These are phyloP conservation scores for Asclepias syriaca DNA, from an alignment of 257 asterid genomes.

Conservation along the genomic window DNA sequence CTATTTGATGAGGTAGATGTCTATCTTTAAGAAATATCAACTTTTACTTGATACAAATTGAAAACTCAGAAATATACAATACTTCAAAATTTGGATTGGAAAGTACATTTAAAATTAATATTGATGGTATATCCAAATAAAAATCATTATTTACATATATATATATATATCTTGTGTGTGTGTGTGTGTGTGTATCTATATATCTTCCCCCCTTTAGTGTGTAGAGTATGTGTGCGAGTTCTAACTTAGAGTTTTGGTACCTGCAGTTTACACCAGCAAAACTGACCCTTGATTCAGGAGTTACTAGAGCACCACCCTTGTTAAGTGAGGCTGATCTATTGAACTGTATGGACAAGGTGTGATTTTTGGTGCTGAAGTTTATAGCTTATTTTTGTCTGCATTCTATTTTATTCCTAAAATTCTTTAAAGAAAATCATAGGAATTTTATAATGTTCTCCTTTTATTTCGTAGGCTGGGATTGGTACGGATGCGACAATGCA, in stretches of 20 bases:
- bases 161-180: no score
- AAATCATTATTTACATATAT: no score
- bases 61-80: background rate
- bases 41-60: background rate
- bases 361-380: constrained; percentile 8
- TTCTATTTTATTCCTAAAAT: background rate
- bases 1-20: background rate
- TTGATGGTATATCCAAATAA: no score
- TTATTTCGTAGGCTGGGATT: constrained; percentile 62
- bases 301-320: constrained; percentile 94
- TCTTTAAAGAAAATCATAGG: background rate
- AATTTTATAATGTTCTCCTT: background rate
- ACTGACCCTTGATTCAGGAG: constrained; percentile 91
- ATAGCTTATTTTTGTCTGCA: constrained; percentile 9
- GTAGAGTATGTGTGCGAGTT: background rate
- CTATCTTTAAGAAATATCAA: background rate
- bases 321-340: constrained; percentile 95
- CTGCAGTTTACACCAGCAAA: constrained; percentile 81
- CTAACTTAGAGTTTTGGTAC: constrained; percentile 3
- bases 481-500: constrained; percentile 99
- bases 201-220: background rate
- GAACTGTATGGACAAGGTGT: constrained; percentile 95
- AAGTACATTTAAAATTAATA: background rate
- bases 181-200: background rate
- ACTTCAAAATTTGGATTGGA: background rate